phyloP scores from a whole-genome alignment of 805 yeast genomes.

The Priceomyces castillae region DNA sequence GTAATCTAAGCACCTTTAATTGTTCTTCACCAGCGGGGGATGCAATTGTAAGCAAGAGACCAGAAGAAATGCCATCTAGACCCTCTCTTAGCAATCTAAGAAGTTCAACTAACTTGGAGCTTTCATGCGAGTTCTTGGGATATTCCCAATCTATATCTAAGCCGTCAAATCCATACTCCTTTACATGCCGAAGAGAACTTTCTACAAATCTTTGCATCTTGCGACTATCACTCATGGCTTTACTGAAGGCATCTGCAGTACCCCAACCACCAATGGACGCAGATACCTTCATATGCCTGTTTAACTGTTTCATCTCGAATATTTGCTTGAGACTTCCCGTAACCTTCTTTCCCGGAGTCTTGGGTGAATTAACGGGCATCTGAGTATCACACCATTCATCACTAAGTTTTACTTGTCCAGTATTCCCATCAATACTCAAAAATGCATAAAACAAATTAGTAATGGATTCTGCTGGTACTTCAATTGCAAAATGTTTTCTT shows the following conservation, averaged over 20 bases:
- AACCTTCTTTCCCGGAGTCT: constrained; percentile 12
- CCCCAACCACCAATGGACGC: constrained; percentile 88
- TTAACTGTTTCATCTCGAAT: constrained; percentile 40
- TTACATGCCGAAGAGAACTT: constrained; percentile 47
- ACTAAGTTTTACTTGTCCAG: constrained; percentile 53
- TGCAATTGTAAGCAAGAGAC: constrained; percentile 64
- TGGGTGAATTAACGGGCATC: constrained; percentile 28
- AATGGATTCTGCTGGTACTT: constrained; percentile 54
- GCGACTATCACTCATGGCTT: constrained; percentile 18
- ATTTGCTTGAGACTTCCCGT: constrained; percentile 54
- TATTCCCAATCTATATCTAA: constrained; percentile 95
- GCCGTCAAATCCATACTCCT: constrained; percentile 75
- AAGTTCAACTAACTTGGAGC: constrained; percentile 41
- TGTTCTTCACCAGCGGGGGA: constrained; percentile 63
- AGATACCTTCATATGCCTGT: constrained; percentile 48
- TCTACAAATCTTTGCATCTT: constrained; percentile 46
- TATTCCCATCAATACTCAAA: constrained; percentile 49
- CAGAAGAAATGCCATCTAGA: constrained; percentile 27
- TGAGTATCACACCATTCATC: constrained; percentile 69
- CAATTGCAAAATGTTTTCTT: constrained; percentile 51
- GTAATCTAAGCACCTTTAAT: constrained; percentile 42
- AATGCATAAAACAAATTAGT: constrained; percentile 82
- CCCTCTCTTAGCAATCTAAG: constrained; percentile 37
- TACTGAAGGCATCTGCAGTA: constrained; percentile 40
- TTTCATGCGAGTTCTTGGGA: constrained; percentile 53